Percentiles rank a stretch among this genome's conserved stretches.
phyloP scores from a whole-genome alignment of 2,329 filamentous ascomycete species.

The Colletotrichum sublineola region DNA sequence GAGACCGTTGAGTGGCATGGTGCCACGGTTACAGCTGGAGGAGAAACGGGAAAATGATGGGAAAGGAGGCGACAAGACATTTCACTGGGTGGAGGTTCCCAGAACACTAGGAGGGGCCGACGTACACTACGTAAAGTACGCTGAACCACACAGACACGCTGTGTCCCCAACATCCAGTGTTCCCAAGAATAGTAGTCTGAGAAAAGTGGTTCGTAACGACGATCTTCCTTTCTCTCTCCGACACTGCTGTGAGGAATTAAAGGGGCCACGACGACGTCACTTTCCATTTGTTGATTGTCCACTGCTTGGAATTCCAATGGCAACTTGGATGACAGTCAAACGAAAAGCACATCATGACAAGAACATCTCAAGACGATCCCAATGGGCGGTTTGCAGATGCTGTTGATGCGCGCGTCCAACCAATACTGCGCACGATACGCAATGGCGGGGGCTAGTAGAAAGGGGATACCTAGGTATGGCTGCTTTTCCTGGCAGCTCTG shows the following conservation, averaged over 20 bases:
- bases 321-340: background rate
- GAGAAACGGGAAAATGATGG: slow-evolving; percentile 10
- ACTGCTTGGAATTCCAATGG: background rate
- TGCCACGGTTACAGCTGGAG: background rate
- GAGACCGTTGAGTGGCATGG: slow-evolving; percentile 16
- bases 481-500: slow-evolving; percentile 1
- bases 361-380: slow-evolving; percentile 20
- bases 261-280: background rate
- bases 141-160: background rate
- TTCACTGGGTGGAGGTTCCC: background rate
- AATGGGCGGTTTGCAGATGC: slow-evolving; percentile 31
- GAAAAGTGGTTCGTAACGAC: slow-evolving; percentile 29
- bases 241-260: background rate
- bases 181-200: slow-evolving; percentile 19
- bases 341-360: slow-evolving; percentile 12
- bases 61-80: background rate
- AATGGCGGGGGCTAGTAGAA: slow-evolving; percentile 23
- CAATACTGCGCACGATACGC: slow-evolving; percentile 23
- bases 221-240: background rate
- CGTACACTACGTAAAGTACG: background rate
- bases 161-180: background rate
- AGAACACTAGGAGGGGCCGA: background rate
- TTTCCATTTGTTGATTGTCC: background rate
- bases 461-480: slow-evolving; percentile 9
- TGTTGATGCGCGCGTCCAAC: slow-evolving; percentile 10